Conservation (phyloP, 345 rosid genomes). For the Acer negundo region DNA sequence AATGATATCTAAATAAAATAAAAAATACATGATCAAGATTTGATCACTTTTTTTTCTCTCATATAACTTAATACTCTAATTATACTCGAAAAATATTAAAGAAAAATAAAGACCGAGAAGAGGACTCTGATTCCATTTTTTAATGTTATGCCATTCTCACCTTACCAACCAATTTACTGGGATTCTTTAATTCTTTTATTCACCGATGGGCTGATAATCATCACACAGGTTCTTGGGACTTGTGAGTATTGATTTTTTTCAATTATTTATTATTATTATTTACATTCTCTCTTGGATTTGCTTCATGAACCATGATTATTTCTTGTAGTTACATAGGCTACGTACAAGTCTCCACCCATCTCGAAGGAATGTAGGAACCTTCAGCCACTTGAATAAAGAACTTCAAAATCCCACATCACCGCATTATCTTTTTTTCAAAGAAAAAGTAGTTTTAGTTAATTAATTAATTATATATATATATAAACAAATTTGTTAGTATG, state of each 20-base stretch:
- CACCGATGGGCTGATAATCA: not conserved
- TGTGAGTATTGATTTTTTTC: not conserved
- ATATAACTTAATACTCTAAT: too few species aligned
- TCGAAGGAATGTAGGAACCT: conserved; percentile 7
- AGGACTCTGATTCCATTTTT: too few species aligned
- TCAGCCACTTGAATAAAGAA: conserved; percentile 25
- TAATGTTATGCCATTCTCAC: conserved; percentile 8
- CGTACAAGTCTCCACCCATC: not conserved
- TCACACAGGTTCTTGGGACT: not conserved
- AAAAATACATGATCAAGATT: too few species aligned
- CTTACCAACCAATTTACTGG: conserved; percentile 40
- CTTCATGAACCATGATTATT: not conserved
- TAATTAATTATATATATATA: not conserved
- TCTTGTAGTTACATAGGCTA: not conserved
- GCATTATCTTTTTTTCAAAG: not conserved
- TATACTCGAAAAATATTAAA: too few species aligned
- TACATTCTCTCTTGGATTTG: conserved; percentile 3
- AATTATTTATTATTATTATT: not conserved
- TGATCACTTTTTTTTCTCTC: too few species aligned
- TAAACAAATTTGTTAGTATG: not conserved
- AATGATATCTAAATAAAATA: too few species aligned
- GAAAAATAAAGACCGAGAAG: too few species aligned
- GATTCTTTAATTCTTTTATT: conserved; percentile 28
- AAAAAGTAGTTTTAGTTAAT: not conserved
- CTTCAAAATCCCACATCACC: conserved; percentile 6